These are phyloP conservation scores for Jamesozyma rosinii DNA, from an alignment of 805 yeast genomes.

Conservation along the genomic window DNA sequence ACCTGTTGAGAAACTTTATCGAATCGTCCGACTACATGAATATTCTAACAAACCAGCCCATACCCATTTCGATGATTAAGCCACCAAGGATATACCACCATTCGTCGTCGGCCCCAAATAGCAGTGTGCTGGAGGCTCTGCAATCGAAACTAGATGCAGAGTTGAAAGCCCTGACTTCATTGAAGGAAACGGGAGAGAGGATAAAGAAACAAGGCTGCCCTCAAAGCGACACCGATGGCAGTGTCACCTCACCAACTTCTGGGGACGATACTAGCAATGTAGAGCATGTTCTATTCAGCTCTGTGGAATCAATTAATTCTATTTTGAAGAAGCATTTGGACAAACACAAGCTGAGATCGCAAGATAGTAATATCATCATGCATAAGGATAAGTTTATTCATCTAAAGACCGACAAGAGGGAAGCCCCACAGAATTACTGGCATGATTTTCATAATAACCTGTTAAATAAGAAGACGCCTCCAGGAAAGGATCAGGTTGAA, in stretches of 20 bases:
- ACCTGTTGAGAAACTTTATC: constrained; percentile 20
- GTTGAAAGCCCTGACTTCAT: background rate
- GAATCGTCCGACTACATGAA: constrained; percentile 17
- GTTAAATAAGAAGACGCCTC: constrained; percentile 11
- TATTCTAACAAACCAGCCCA: constrained; percentile 17
- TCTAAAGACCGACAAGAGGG: constrained; percentile 9
- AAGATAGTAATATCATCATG: constrained; percentile 12
- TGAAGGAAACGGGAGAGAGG: background rate
- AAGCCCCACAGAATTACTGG: constrained; percentile 30
- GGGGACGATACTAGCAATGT: background rate
- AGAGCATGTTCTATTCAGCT: background rate
- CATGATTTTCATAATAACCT: constrained; percentile 10
- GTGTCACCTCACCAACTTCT: background rate
- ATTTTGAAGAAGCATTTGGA: constrained; percentile 10
- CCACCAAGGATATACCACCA: constrained; percentile 11
- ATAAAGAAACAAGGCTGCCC: background rate
- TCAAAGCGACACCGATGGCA: background rate
- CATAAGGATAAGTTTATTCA: constrained; percentile 15
- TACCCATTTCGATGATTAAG: constrained; percentile 16
- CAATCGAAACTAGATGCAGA: background rate
- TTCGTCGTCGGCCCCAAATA: background rate
- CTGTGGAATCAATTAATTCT: constrained; percentile 1
- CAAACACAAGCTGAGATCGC: constrained; percentile 9
- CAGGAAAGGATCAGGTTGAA: constrained; percentile 6
- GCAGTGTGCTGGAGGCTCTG: background rate